phyloP scores from a whole-genome alignment of 2,329 filamentous ascomycete genomes.

The Teratosphaeria viscida region DNA sequence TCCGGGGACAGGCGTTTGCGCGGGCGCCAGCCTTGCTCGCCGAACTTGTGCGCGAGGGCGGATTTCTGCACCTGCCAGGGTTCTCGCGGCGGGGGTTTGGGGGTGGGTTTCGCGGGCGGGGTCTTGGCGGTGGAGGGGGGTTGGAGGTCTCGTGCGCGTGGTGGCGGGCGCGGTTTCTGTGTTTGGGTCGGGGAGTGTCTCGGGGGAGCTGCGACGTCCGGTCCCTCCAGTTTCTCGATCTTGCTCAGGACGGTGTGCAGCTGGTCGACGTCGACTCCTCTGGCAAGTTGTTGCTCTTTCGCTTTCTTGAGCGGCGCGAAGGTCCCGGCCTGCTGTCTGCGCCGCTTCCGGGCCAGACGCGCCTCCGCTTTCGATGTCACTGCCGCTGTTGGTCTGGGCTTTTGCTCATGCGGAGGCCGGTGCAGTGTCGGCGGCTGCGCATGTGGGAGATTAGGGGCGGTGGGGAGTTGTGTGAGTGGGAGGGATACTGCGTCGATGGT shows the following conservation, averaged over 20 bases:
- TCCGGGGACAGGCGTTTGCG: constrained; percentile 83
- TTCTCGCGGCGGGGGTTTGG: constrained; percentile 25
- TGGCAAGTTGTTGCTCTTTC: background rate
- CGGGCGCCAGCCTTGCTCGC: constrained; percentile 65
- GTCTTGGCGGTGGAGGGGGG: background rate
- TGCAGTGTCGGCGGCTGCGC: background rate
- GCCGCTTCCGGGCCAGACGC: constrained; percentile 4
- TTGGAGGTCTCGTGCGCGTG: background rate
- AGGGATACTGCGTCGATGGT: background rate
- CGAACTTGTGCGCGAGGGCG: constrained; percentile 67
- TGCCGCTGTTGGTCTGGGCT: background rate
- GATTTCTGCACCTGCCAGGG: constrained; percentile 68
- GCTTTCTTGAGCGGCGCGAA: constrained; percentile 2
- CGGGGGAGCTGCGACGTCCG: background rate
- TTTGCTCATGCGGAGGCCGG: background rate
- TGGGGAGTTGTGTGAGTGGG: background rate
- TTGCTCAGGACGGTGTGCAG: constrained; percentile 11
- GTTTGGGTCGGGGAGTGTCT: background rate
- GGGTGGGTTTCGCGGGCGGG: background rate
- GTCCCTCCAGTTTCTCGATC: constrained; percentile 11
- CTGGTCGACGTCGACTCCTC: constrained; percentile 3
- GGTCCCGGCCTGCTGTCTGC: constrained; percentile 11
- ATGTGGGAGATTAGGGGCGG: background rate
- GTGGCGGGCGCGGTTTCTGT: background rate
- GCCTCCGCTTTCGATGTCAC: background rate